A percentile compares a stretch with the other conserved stretches of the same genome.
These are phyloP conservation scores for Lactarius quietus DNA, from an alignment of 768 basidiomycete genomes.

Conservation along the genomic window DNA sequence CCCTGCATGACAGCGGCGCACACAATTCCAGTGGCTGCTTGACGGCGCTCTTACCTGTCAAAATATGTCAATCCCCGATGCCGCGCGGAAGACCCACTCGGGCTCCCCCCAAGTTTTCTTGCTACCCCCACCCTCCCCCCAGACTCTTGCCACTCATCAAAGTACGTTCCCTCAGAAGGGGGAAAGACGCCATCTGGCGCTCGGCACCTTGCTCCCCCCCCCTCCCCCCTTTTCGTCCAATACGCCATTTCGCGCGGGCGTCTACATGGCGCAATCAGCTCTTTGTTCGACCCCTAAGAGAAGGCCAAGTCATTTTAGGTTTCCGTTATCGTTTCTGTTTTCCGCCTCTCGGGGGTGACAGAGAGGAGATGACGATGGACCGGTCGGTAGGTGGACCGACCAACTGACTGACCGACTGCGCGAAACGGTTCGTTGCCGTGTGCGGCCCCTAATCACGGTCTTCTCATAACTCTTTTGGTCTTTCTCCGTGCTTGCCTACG, in stretches of 20 bases:
- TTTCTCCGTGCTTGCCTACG: slow-evolving; percentile 17
- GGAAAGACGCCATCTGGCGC: not conserved
- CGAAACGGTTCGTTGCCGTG: slow-evolving; percentile 20
- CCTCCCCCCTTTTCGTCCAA: not conserved
- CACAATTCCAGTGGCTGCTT: not conserved
- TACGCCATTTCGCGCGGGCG: not conserved
- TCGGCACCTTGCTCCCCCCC: not conserved
- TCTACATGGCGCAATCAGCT: not conserved
- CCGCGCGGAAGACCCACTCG: not conserved
- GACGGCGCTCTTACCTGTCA: not conserved
- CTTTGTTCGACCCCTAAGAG: not conserved
- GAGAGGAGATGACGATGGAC: not conserved
- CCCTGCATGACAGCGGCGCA: not conserved
- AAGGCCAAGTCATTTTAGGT: not conserved
- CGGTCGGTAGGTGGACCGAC: not conserved
- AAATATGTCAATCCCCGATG: not conserved
- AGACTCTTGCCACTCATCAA: not conserved
- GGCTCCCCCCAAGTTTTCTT: not conserved
- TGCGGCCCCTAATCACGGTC: slow-evolving; percentile 4
- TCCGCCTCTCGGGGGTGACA: not conserved
- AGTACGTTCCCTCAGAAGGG: not conserved
- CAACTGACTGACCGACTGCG: not conserved
- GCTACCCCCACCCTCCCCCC: not conserved
- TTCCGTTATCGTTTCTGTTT: not conserved
- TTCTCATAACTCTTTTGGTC: not conserved